Percentiles rank a stretch among this genome's conserved stretches.
phyloP scores from a whole-genome alignment of 2,329 filamentous ascomycete species.

The Cryphonectria nitschkei region DNA sequence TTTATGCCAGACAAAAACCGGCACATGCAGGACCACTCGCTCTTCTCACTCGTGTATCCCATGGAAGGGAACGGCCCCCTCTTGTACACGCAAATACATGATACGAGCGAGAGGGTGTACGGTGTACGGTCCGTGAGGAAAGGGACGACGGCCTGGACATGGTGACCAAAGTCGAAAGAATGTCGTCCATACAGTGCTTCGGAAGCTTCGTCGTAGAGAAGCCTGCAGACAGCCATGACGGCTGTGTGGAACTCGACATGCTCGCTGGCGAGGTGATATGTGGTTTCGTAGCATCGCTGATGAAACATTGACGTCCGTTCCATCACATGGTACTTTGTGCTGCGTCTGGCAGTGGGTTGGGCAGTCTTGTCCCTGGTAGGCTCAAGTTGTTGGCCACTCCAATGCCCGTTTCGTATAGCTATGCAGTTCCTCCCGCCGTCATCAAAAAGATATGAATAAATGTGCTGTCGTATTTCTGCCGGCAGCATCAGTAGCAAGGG shows the following conservation, averaged over 20 bases:
- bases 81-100: conserved; percentile 58
- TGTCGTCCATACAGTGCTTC: conserved; percentile 59
- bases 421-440: conserved; percentile 44
- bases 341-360: background rate
- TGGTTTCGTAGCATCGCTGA: conserved; percentile 53
- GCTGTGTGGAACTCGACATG: conserved; percentile 45
- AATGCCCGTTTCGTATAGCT: conserved; percentile 45
- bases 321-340: conserved; percentile 44
- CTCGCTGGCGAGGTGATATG: conserved; percentile 55
- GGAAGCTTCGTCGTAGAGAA: conserved; percentile 59
- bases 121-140: conserved; percentile 60
- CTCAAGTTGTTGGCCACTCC: conserved; percentile 13
- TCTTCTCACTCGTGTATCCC: conserved; percentile 52
- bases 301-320: conserved; percentile 41
- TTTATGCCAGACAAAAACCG: conserved; percentile 47
- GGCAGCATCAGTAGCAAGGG: conserved; percentile 36
- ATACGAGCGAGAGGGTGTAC: conserved; percentile 50
- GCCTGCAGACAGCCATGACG: conserved; percentile 50
- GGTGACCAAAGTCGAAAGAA: conserved; percentile 61
- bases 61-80: conserved; percentile 55
- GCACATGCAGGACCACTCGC: conserved; percentile 59
- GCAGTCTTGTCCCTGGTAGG: background rate
- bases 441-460: conserved; percentile 50
- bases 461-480: conserved; percentile 47
- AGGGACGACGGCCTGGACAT: conserved; percentile 63